Conservation (phyloP, 2,329 filamentous ascomycete genomes). For the Penicillium sp. region DNA sequence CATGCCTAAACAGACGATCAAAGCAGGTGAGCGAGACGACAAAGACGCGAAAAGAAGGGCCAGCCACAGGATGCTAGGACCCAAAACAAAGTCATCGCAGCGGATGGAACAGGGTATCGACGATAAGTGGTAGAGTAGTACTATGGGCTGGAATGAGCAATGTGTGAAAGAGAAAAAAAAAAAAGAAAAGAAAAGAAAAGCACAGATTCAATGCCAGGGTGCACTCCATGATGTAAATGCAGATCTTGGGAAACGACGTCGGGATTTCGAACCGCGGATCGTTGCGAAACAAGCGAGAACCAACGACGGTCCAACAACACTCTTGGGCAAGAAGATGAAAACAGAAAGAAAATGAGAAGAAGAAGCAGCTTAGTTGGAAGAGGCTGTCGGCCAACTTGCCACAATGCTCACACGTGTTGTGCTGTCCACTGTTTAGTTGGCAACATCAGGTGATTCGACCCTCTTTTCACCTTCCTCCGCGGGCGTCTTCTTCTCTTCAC, state of each 20-base stretch:
- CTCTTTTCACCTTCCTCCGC: slow-evolving; percentile 4
- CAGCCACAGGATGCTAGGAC: not conserved
- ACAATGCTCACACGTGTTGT: not conserved
- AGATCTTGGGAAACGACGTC: too few relatives aligned
- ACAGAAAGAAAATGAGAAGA: too few relatives aligned
- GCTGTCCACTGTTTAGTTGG: not conserved
- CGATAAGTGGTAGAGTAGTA: slow-evolving; percentile 16
- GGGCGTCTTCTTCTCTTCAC: not conserved
- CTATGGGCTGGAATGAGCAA: slow-evolving; percentile 5
- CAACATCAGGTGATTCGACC: slow-evolving; percentile 1
- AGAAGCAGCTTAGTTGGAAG: too few relatives aligned
- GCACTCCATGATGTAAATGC: too few relatives aligned
- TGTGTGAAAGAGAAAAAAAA: too few relatives aligned
- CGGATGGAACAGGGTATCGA: slow-evolving; percentile 20
- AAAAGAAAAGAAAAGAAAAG: too few relatives aligned
- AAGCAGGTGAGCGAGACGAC: not conserved
- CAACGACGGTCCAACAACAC: too few relatives aligned
- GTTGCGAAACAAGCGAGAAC: too few relatives aligned
- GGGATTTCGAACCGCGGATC: too few relatives aligned
- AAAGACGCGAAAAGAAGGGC: not conserved
- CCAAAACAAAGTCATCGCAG: slow-evolving; percentile 13
- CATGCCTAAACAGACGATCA: not conserved
- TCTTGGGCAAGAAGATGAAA: too few relatives aligned
- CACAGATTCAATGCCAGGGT: too few relatives aligned
- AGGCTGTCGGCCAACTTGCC: not conserved